Conservation (phyloP, 208 protist species). For the Trypanosomatidae sp. region DNA sequence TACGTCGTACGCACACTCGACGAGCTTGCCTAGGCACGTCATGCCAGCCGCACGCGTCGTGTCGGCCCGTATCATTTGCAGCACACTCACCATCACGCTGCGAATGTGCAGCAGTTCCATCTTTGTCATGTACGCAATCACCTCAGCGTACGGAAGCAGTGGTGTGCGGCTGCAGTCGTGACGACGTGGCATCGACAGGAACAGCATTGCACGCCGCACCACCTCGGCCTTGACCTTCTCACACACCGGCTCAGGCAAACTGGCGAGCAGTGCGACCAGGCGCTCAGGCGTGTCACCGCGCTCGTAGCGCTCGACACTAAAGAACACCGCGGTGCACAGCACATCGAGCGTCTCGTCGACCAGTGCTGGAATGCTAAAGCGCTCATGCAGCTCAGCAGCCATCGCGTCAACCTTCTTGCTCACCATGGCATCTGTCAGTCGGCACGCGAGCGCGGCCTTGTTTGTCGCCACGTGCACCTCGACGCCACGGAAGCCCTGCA, state of each 20-base stretch:
- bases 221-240: conserved; percentile 39
- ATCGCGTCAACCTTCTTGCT: conserved; percentile 37
- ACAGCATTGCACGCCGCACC: conserved; percentile 49
- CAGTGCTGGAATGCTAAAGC: conserved; percentile 24
- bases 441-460: conserved; percentile 24
- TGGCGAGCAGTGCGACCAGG: conserved; percentile 41
- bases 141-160: conserved; percentile 73
- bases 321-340: conserved; percentile 45
- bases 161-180: conserved; percentile 57
- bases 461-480: conserved; percentile 47
- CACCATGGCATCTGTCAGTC: conserved; percentile 39
- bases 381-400: conserved; percentile 30
- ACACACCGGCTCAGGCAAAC: conserved; percentile 25
- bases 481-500: conserved; percentile 7
- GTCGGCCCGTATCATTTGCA: conserved; percentile 62
- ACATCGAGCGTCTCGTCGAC: conserved; percentile 46
- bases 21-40: conserved; percentile 75
- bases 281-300: conserved; percentile 34
- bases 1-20: conserved; percentile 56
- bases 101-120: conserved; percentile 49
- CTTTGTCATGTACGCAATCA: conserved; percentile 52
- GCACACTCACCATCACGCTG: conserved; percentile 29
- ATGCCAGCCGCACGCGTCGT: conserved; percentile 68
- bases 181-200: conserved; percentile 48
- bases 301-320: conserved; percentile 46